Evolutionary conservation across 1,284 basidiomycete genomes (phyloP).

Genomic region (Irpex rosettiformis): DNA sequence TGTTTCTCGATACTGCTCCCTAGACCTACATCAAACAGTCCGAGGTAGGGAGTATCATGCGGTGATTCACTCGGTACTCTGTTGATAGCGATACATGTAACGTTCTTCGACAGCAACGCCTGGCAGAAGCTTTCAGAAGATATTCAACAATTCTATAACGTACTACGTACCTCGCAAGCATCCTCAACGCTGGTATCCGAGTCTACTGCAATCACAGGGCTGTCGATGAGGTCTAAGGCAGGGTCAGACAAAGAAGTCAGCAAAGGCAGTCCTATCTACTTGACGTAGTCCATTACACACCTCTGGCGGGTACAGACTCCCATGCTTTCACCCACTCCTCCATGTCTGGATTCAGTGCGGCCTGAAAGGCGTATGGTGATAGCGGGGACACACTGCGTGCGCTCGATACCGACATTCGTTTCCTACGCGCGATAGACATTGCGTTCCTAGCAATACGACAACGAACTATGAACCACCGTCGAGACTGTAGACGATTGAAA

Average conservation of each 20-base stretch:
- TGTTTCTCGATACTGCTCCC: background rate
- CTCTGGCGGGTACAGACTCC: constrained; percentile 51
- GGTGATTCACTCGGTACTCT: constrained; percentile 29
- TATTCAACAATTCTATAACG: background rate
- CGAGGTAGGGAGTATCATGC: constrained; percentile 39
- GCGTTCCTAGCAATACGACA: background rate
- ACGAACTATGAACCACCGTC: background rate
- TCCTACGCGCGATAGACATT: constrained; percentile 24
- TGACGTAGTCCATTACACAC: constrained; percentile 28
- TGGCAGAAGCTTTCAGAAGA: constrained; percentile 23
- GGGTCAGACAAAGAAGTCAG: background rate
- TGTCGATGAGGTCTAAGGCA: constrained; percentile 59
- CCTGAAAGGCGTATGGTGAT: constrained; percentile 25
- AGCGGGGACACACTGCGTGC: constrained; percentile 24
- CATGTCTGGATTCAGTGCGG: constrained; percentile 38
- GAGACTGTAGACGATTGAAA: background rate
- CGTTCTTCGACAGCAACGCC: constrained; percentile 60
- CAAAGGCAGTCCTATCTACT: too few species aligned
- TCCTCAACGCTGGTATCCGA: constrained; percentile 71
- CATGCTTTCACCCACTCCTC: constrained; percentile 59
- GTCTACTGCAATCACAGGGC: constrained; percentile 57
- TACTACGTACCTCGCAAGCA: constrained; percentile 63
- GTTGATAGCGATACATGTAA: constrained; percentile 61
- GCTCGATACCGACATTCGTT: constrained; percentile 33
- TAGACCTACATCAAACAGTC: constrained; percentile 65